A percentile compares a stretch with the other conserved stretches of the same genome.
These are phyloP conservation scores for Camellia oleifera DNA, from an alignment of 179 eudicot species.

Conservation along the genomic window DNA sequence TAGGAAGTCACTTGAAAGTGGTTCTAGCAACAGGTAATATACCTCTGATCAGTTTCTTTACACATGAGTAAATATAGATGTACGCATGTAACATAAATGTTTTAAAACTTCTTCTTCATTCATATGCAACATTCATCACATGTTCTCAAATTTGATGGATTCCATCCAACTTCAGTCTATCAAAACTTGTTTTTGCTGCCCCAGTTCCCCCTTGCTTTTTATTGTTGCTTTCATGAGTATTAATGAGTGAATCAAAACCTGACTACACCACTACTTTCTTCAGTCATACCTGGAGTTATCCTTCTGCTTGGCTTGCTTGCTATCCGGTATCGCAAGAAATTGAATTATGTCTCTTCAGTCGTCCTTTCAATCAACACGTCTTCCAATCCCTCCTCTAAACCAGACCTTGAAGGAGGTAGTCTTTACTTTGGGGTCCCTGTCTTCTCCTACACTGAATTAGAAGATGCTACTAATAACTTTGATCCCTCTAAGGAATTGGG, in stretches of 20 bases:
- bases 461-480: constrained; percentile 54
- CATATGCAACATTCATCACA: no score
- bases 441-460: constrained; percentile 56
- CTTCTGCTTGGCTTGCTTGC: no score
- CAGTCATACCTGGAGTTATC: no score
- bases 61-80: background rate
- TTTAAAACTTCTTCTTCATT: no score
- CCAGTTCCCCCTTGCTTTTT: no score
- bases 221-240: no score
- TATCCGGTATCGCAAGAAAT: background rate
- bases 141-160: no score
- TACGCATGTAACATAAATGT: no score
- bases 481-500: constrained; percentile 55
- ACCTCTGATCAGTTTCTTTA: background rate
- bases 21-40: constrained; percentile 17
- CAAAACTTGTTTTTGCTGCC: no score
- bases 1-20: background rate
- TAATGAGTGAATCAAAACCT: no score
- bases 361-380: constrained; percentile 20
- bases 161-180: no score
- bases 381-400: constrained; percentile 18
- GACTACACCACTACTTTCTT: no score
- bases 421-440: constrained; percentile 40
- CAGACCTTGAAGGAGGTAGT: constrained; percentile 41
- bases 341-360: background rate